These are phyloP conservation scores for Suillus discolor DNA, from an alignment of 768 basidiomycete genomes.

Conservation along the genomic window DNA sequence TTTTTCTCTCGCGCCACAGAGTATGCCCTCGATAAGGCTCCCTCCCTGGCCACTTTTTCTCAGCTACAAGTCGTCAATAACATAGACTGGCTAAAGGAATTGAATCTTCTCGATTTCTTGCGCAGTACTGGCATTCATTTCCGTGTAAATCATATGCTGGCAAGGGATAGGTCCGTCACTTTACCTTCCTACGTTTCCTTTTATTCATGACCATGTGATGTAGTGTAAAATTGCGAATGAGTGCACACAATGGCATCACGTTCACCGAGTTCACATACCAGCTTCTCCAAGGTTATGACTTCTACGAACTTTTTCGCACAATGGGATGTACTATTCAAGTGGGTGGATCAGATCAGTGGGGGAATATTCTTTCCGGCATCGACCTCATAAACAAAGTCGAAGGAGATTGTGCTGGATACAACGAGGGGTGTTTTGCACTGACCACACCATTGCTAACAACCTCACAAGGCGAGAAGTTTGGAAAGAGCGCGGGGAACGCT, in stretches of 20 bases:
- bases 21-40: slow-evolving; percentile 53
- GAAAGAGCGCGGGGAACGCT: slow-evolving; percentile 96
- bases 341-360: slow-evolving; percentile 98
- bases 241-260: slow-evolving; percentile 86
- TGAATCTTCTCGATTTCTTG: slow-evolving; percentile 84
- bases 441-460: slow-evolving; percentile 96
- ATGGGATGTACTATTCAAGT: slow-evolving; percentile 82
- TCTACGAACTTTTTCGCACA: slow-evolving; percentile 68
- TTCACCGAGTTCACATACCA: slow-evolving; percentile 99
- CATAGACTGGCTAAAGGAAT: slow-evolving; percentile 73
- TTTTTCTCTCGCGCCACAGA: slow-evolving; percentile 71
- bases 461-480: slow-evolving; percentile 90
- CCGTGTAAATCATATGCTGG: slow-evolving; percentile 87
- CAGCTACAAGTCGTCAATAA: slow-evolving; percentile 59
- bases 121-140: slow-evolving; percentile 77
- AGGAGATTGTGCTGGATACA: slow-evolving; percentile 16
- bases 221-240: slow-evolving; percentile 83
- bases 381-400: slow-evolving; percentile 75
- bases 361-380: slow-evolving; percentile 93
- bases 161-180: slow-evolving; percentile 75
- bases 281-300: slow-evolving; percentile 96
- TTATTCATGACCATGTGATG: slow-evolving; percentile 12
- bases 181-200: background rate
- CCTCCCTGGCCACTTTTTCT: slow-evolving; percentile 13
- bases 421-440: slow-evolving; percentile 67